Percentiles rank a stretch among this genome's conserved stretches.
Conservation (phyloP, 441 rosid species). For the Sinapis alba region DNA sequence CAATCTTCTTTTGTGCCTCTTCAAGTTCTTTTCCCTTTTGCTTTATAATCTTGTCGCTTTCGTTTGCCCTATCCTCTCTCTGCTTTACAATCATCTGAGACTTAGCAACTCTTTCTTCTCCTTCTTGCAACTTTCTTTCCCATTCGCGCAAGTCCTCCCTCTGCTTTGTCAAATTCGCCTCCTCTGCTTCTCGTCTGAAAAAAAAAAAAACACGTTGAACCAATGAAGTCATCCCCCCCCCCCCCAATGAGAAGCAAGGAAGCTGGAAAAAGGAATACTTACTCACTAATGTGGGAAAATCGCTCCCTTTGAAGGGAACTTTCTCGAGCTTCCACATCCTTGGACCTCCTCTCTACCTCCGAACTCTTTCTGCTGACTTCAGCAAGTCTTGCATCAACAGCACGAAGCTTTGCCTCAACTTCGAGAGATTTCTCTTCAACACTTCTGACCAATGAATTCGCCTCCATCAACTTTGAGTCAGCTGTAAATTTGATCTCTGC, state of each 20-base stretch:
- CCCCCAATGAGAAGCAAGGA: neutral
- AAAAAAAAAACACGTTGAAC: conserved; percentile 14
- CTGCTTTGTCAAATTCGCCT: conserved; percentile 70
- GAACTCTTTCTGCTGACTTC: conserved; percentile 90
- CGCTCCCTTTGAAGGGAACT: conserved; percentile 71
- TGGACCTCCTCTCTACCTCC: conserved; percentile 74
- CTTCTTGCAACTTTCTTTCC: conserved; percentile 86
- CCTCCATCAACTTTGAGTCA: conserved; percentile 89
- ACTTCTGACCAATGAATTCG: conserved; percentile 74
- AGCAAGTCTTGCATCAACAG: conserved; percentile 93
- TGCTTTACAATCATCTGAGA: conserved; percentile 73
- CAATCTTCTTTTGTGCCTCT: conserved; percentile 74
- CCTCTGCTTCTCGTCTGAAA: conserved; percentile 80
- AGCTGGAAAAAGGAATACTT: conserved; percentile 33
- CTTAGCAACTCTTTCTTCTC: conserved; percentile 89
- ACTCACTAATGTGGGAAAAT: conserved; percentile 78
- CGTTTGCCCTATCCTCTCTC: conserved; percentile 95
- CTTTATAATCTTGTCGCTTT: conserved; percentile 66
- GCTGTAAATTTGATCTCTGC: conserved; percentile 92
- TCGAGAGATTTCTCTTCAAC: conserved; percentile 88
- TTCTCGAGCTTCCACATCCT: conserved; percentile 83
- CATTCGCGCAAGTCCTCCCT: conserved; percentile 94
- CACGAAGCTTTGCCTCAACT: conserved; percentile 75
- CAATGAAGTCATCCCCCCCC: neutral
- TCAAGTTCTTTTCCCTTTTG: conserved; percentile 85